A percentile compares a stretch with the other conserved stretches of the same genome.
Conservation (phyloP, 345 rosid species). For the Dovyalis caffra region DNA sequence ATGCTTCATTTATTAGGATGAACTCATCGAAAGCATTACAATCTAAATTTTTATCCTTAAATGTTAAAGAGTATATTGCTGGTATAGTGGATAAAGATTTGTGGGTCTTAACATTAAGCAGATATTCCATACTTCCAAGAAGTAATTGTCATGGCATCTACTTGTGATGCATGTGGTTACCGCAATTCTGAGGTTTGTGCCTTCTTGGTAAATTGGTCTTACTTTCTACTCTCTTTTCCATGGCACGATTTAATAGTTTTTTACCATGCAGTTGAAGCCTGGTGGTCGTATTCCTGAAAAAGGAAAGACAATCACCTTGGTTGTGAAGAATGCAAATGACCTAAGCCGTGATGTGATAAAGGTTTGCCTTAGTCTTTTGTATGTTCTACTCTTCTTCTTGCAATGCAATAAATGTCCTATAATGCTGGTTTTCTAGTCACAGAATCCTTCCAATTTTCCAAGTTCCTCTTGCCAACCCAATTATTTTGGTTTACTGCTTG, state of each 20-base stretch:
- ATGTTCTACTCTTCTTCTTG: background rate
- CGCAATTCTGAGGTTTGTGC: slow-evolving; percentile 88
- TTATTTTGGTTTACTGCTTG: no score
- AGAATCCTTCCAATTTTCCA: no score
- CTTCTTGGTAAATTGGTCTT: background rate
- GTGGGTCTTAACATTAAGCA: slow-evolving; percentile 39
- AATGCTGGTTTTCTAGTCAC: no score
- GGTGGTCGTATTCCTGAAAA: slow-evolving; percentile 86
- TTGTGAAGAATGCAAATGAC: slow-evolving; percentile 55
- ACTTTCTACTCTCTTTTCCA: slow-evolving; percentile 1
- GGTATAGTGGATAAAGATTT: background rate
- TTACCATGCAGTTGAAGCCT: slow-evolving; percentile 68
- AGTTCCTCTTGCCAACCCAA: no score
- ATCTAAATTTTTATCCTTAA: background rate
- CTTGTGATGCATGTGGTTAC: slow-evolving; percentile 88
- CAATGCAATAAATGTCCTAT: background rate
- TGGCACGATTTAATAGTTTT: slow-evolving; percentile 14
- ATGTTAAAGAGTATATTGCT: background rate
- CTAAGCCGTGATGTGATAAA: slow-evolving; percentile 94
- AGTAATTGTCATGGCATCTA: slow-evolving; percentile 96
- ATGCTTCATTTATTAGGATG: background rate
- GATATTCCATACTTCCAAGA: slow-evolving; percentile 97
- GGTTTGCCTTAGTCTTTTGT: slow-evolving; percentile 41
- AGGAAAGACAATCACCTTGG: slow-evolving; percentile 69
- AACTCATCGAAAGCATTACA: background rate